These are phyloP conservation scores for Kalaharituber pfeilii DNA, from an alignment of 2,329 filamentous ascomycete species.

Conservation along the genomic window DNA sequence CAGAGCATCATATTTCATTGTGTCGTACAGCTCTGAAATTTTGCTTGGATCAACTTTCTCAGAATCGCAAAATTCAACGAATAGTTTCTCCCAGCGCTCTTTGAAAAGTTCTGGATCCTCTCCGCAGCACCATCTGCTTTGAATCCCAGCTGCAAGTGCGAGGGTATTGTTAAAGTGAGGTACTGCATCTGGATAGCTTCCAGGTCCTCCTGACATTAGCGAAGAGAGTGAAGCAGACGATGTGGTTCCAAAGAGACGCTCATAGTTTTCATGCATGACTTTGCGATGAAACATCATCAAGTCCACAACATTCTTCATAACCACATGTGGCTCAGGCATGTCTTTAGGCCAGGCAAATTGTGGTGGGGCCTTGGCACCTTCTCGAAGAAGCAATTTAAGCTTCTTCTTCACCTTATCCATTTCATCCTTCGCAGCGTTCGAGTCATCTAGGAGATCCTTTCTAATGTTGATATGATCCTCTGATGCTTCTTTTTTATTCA, in stretches of 20 bases:
- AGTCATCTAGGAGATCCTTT: constrained; percentile 91
- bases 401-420: constrained; percentile 99
- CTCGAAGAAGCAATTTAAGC: constrained; percentile 76
- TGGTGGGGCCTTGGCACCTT: constrained; percentile 81
- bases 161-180: neutral
- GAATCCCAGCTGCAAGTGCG: constrained; percentile 37
- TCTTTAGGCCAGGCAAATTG: constrained; percentile 95
- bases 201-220: neutral
- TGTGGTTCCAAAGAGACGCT: constrained; percentile 52
- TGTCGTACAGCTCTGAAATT: constrained; percentile 95
- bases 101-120: constrained; percentile 90
- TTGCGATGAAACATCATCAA: constrained; percentile 93
- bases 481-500: constrained; percentile 69
- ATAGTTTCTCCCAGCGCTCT: constrained; percentile 96
- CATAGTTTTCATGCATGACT: constrained; percentile 90
- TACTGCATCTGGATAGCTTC: neutral
- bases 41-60: constrained; percentile 99
- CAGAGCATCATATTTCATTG: constrained; percentile 97
- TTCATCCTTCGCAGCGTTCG: constrained; percentile 94
- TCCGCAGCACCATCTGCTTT: constrained; percentile 86
- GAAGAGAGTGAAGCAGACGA: constrained; percentile 38
- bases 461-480: constrained; percentile 77
- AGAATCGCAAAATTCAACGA: constrained; percentile 85
- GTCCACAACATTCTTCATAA: constrained; percentile 79
- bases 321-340: constrained; percentile 83